Evolutionary conservation across 306 rosid genomes (phyloP).

Genomic region (Adenanthera pavonina): DNA sequence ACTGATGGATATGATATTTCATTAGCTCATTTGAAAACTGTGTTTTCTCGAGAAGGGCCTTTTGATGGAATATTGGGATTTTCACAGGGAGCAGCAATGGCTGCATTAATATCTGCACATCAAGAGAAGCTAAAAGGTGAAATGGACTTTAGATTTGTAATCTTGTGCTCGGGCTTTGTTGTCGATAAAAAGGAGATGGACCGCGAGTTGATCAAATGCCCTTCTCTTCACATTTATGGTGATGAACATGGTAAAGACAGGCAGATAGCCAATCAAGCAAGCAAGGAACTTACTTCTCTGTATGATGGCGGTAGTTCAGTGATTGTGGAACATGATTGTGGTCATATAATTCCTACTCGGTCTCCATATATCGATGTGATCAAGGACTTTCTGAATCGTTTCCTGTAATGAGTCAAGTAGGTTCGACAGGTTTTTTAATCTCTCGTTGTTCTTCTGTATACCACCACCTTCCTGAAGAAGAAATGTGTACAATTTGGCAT

Average conservation of each 20-base stretch:
- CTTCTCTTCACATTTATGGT: constrained; percentile 87
- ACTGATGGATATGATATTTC: constrained; percentile 73
- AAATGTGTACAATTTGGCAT: background rate
- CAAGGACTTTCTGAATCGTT: constrained; percentile 68
- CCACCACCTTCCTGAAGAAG: background rate
- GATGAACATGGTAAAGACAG: constrained; percentile 73
- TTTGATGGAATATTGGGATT: constrained; percentile 89
- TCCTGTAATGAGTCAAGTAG: constrained; percentile 36
- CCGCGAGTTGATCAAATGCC: constrained; percentile 53
- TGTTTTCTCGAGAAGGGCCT: constrained; percentile 69
- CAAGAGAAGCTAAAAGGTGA: constrained; percentile 48
- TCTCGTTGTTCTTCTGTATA: background rate
- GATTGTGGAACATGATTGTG: constrained; percentile 71
- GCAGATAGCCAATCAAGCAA: constrained; percentile 73
- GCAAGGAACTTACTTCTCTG: constrained; percentile 74
- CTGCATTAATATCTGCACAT: constrained; percentile 65
- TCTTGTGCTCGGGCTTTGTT: constrained; percentile 82
- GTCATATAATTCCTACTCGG: constrained; percentile 86
- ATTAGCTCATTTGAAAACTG: constrained; percentile 56
- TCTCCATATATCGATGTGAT: constrained; percentile 78
- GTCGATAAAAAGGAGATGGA: constrained; percentile 49
- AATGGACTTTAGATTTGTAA: constrained; percentile 68
- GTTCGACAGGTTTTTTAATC: background rate
- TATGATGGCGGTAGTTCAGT: constrained; percentile 65
- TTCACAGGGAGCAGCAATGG: constrained; percentile 96